phyloP scores from a whole-genome alignment of 176 grass and related monocot species.

The Triticum aestivum region DNA sequence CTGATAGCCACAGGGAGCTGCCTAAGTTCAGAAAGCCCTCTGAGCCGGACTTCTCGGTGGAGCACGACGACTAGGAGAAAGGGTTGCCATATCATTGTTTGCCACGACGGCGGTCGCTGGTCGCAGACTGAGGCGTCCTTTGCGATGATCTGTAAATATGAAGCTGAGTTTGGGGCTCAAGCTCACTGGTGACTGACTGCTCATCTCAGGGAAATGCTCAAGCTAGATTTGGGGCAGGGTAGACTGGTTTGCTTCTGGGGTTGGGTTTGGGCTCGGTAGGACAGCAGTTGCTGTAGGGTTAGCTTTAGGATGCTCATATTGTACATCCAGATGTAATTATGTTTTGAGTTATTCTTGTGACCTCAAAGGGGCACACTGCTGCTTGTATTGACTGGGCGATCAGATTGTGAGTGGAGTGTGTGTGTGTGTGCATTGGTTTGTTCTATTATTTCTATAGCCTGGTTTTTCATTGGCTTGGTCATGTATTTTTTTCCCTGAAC shows the following conservation, averaged over 20 bases:
- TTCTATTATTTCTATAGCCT: not conserved
- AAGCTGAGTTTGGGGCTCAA: no score
- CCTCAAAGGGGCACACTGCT: not conserved
- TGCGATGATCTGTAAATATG: no score
- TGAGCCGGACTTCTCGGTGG: conserved; percentile 84
- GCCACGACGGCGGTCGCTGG: not conserved
- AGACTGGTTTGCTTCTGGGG: no score
- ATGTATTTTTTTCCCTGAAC: not conserved
- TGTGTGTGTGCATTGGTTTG: not conserved
- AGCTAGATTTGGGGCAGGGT: not conserved
- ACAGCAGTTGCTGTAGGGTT: not conserved
- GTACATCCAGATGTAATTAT: conserved; percentile 36
- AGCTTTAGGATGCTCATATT: conserved; percentile 21
- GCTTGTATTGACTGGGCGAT: not conserved
- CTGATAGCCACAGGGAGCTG: conserved; percentile 40
- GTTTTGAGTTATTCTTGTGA: conserved; percentile 19
- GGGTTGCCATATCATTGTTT: not conserved
- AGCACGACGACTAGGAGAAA: conserved; percentile 56
- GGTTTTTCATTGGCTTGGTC: not conserved
- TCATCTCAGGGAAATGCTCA: conserved; percentile 4
- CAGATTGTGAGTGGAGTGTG: not conserved
- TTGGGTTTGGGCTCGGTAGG: no score
- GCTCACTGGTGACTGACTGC: no score
- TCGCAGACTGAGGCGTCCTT: no score
- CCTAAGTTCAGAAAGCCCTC: conserved; percentile 82